These are phyloP conservation scores for Tetradesmus lagerheimii DNA, from an alignment of 139 green algal species.

Conservation along the genomic window DNA sequence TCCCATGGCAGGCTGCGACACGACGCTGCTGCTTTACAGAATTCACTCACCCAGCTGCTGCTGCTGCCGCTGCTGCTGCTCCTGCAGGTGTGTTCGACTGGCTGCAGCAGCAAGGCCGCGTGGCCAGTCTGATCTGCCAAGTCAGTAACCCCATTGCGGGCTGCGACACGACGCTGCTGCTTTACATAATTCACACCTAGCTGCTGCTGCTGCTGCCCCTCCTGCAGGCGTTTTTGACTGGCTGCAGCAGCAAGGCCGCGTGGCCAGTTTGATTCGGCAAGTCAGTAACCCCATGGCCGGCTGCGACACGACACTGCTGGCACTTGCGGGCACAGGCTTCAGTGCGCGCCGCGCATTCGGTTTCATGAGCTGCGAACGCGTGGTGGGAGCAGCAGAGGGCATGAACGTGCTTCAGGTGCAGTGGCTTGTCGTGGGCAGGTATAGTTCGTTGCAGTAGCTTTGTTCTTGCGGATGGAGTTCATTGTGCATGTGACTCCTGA, in stretches of 20 bases:
- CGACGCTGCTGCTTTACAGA: too few species aligned
- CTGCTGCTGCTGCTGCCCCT: neutral
- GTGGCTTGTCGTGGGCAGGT: neutral
- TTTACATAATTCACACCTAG: too few species aligned
- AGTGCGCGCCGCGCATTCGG: conserved; percentile 84
- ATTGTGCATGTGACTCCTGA: neutral
- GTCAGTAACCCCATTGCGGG: neutral
- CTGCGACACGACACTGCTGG: conserved; percentile 95
- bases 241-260: conserved; percentile 69
- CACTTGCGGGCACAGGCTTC: conserved; percentile 84
- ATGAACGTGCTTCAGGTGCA: too few species aligned
- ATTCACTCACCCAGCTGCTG: too few species aligned
- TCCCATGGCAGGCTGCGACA: too few species aligned
- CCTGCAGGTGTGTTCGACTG: neutral
- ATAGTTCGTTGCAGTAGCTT: too few species aligned
- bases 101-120: neutral
- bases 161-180: too few species aligned
- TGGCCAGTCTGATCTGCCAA: neutral
- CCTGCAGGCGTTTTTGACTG: conserved; percentile 83
- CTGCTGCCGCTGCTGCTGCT: neutral
- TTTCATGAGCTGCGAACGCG: conserved; percentile 95
- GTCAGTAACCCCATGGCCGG: conserved; percentile 98
- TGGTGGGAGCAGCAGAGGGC: conserved; percentile 93
- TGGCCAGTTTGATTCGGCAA: conserved; percentile 89
- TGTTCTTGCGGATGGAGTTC: neutral